Percentiles rank a stretch among this genome's conserved stretches.
These are phyloP conservation scores for Hysterangium stoloniferum DNA, from an alignment of 768 basidiomycete genomes.

Conservation along the genomic window DNA sequence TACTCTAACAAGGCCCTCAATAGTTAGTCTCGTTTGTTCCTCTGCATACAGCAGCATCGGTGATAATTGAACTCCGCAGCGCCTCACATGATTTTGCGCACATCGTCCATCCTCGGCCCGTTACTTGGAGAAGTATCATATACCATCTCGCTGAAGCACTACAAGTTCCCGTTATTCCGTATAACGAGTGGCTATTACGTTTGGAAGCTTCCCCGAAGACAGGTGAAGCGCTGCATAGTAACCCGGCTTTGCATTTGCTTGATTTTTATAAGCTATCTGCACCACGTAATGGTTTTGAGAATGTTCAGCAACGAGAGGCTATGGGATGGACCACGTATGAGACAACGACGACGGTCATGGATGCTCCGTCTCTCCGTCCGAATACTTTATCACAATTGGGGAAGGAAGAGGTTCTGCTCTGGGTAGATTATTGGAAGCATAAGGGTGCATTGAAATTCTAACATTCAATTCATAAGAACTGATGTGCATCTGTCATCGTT, in stretches of 20 bases:
- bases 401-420: not conserved
- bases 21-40: slow-evolving; percentile 23
- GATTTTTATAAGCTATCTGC: slow-evolving; percentile 17
- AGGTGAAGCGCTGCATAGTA: slow-evolving; percentile 8
- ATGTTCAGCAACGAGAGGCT: not conserved
- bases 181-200: slow-evolving; percentile 20
- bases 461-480: no score
- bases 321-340: not conserved
- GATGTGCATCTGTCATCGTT: no score
- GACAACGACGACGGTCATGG: not conserved
- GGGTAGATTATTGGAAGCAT: slow-evolving; percentile 6
- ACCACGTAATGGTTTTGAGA: not conserved
- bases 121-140: slow-evolving; percentile 15
- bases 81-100: slow-evolving; percentile 15
- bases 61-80: slow-evolving; percentile 19
- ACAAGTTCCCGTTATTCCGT: slow-evolving; percentile 20
- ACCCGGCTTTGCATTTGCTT: slow-evolving; percentile 23
- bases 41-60: slow-evolving; percentile 18
- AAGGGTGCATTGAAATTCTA: no score
- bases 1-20: no score
- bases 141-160: slow-evolving; percentile 13
- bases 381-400: not conserved
- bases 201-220: slow-evolving; percentile 4
- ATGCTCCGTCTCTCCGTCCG: not conserved
- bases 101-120: slow-evolving; percentile 20